phyloP scores from a whole-genome alignment of 768 basidiomycete species.

The Cantharellus anzutake region DNA sequence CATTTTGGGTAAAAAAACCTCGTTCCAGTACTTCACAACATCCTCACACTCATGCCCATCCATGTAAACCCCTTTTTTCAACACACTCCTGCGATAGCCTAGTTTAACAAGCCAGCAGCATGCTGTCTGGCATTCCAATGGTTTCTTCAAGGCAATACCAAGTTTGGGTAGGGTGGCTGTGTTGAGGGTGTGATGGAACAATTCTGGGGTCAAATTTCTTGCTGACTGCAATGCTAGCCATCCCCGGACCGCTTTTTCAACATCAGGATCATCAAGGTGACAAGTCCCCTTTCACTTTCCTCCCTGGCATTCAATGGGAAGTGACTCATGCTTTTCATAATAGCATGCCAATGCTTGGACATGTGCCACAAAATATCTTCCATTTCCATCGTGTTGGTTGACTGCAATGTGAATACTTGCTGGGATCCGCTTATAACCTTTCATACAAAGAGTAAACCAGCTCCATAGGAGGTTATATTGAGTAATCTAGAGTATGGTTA shows the following conservation, averaged over 20 bases:
- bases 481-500: not conserved
- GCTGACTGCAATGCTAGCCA: not conserved
- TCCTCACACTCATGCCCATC: conserved; percentile 10
- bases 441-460: conserved; percentile 15
- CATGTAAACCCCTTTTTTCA: not conserved
- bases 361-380: not conserved
- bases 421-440: conserved; percentile 11
- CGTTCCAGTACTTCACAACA: conserved; percentile 19
- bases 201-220: not conserved
- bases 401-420: not conserved
- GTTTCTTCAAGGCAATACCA: not conserved
- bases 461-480: not conserved
- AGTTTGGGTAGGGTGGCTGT: not conserved
- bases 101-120: not conserved
- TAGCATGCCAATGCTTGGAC: not conserved
- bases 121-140: not conserved
- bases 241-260: not conserved
- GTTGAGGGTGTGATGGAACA: not conserved
- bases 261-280: not conserved
- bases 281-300: not conserved
- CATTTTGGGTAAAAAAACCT: conserved; percentile 13
- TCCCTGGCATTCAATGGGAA: not conserved
- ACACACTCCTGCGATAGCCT: not conserved
- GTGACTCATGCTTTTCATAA: not conserved
- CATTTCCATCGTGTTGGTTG: not conserved